Evolutionary conservation across 495 filamentous ascomycete species (phyloP), one percentile per base, ranked within the genome.

Genomic region (Opeltia flavorubescens): DNA sequence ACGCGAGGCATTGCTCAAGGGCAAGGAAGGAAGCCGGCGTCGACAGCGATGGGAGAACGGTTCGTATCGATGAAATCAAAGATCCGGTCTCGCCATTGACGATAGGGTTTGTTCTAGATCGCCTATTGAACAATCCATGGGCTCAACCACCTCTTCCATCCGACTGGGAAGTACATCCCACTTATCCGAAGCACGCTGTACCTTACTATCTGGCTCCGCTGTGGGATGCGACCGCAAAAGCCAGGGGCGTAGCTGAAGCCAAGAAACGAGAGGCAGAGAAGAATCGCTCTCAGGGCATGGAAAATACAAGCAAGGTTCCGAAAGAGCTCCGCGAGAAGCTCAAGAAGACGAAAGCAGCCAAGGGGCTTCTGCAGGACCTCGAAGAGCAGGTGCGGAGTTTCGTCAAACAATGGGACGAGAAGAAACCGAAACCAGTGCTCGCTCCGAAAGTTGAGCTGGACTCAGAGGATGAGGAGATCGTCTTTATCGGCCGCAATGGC

Each of bases 1-100:
- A 15, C 76, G 89, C 23, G 89, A 95, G 56, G 79, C 80, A 8
- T 54, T 93, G 43, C 66, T 88, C n/a, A 89, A 85, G 64, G 91
- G 89, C 41, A 94, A 88, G 53, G 86, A 94, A 57, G 91, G 91
- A n/a, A 87, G 77, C 50, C 74, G 89, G 35, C 77, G 88, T 46
- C 72, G 91, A 39, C 82, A 86, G 57, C 73, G 89, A 33, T 95
- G 88, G 87, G 91, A 98, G 67, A 98, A 98, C 62, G 88, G 88
- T 94, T 74, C 54, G 68, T 60, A 48, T 51, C 47, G 45, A 25
- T 29, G 18, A 38, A 26, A 15, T n/a, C 44, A 21, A 17, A 27
- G 18, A 29, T 18, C 13, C 27, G 24, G 48, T 39, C 29, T 40
- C 12, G 9, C 17, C 46, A 38, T 55, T 55, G 50, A 55, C 50